Evolutionary conservation across 2,329 filamentous ascomycete genomes (phyloP).

Genomic region (Neofusicoccum parvum): DNA sequence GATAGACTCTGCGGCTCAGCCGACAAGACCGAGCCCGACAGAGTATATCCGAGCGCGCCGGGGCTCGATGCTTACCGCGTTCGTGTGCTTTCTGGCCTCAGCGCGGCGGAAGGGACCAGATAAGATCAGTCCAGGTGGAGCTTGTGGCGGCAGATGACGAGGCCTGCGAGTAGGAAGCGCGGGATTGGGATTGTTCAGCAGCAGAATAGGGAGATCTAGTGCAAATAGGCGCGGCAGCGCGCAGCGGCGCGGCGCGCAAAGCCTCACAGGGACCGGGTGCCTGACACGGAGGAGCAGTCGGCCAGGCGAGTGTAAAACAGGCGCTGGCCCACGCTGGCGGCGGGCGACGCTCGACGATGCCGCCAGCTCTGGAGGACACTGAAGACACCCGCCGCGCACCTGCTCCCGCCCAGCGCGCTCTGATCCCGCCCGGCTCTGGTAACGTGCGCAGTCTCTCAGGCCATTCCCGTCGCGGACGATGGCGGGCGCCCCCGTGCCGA

Average conservation of each 20-base stretch:
- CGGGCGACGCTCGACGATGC: background rate
- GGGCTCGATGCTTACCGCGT: background rate
- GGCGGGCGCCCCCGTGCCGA: slow-evolving; percentile 5
- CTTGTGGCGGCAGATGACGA: slow-evolving; percentile 13
- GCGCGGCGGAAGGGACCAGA: background rate
- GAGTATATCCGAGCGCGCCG: background rate
- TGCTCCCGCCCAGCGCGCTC: background rate
- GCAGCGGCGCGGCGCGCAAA: background rate
- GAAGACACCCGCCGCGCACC: background rate
- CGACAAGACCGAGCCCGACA: background rate
- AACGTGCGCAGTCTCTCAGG: background rate
- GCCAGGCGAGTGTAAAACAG: background rate
- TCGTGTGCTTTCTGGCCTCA: background rate
- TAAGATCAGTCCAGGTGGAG: slow-evolving; percentile 1
- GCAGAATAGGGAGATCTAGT: slow-evolving; percentile 9
- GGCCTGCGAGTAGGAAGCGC: slow-evolving; percentile 3
- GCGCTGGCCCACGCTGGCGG: background rate
- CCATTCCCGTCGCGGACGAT: slow-evolving; percentile 7
- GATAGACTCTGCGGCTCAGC: background rate
- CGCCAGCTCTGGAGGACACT: background rate
- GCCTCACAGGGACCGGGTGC: background rate
- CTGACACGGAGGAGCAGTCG: background rate
- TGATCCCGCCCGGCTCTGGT: background rate
- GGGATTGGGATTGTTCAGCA: background rate
- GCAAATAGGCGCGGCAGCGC: background rate